phyloP scores from a whole-genome alignment of 192 early-diverging fungal genomes.

The Kappamyces sp. region DNA sequence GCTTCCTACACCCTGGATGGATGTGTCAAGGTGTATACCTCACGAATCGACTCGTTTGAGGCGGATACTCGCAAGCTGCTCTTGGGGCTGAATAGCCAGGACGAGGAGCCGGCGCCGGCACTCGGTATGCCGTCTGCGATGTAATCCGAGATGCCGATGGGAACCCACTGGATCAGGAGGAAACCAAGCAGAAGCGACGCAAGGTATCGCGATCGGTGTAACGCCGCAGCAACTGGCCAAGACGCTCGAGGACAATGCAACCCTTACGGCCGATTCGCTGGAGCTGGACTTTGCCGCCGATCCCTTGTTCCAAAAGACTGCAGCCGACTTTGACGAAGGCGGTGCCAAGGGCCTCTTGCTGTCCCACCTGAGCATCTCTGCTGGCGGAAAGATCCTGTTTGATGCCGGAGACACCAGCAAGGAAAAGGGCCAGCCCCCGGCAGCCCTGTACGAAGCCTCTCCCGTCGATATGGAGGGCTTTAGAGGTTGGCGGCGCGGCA shows the following conservation, averaged over 20 bases:
- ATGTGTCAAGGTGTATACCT: slow-evolving; percentile 95
- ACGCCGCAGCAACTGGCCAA: slow-evolving; percentile 19
- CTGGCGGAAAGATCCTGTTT: slow-evolving; percentile 86
- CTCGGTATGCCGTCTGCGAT: background rate
- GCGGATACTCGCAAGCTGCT: slow-evolving; percentile 86
- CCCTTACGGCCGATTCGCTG: slow-evolving; percentile 70
- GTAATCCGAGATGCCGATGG: slow-evolving; percentile 14
- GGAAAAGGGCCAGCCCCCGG: slow-evolving; percentile 27
- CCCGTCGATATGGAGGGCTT: slow-evolving; percentile 29
- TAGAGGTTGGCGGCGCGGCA: slow-evolving; percentile 1
- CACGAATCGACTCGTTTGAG: slow-evolving; percentile 94
- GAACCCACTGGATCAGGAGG: slow-evolving; percentile 14
- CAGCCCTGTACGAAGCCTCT: slow-evolving; percentile 11
- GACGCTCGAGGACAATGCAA: slow-evolving; percentile 80
- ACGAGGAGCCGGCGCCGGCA: slow-evolving; percentile 11
- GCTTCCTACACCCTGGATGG: slow-evolving; percentile 96
- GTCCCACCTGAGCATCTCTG: slow-evolving; percentile 77
- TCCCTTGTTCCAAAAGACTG: slow-evolving; percentile 97
- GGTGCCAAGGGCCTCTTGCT: slow-evolving; percentile 86
- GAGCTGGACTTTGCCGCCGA: slow-evolving; percentile 91
- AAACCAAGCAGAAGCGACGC: slow-evolving; percentile 14
- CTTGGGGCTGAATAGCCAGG: slow-evolving; percentile 73
- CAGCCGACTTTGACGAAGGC: slow-evolving; percentile 96
- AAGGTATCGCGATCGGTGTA: background rate
- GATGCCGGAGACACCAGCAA: slow-evolving; percentile 79